These are phyloP conservation scores for Phytophthora colocasiae DNA, from an alignment of 352 stramenopile genomes.

Conservation along the genomic window DNA sequence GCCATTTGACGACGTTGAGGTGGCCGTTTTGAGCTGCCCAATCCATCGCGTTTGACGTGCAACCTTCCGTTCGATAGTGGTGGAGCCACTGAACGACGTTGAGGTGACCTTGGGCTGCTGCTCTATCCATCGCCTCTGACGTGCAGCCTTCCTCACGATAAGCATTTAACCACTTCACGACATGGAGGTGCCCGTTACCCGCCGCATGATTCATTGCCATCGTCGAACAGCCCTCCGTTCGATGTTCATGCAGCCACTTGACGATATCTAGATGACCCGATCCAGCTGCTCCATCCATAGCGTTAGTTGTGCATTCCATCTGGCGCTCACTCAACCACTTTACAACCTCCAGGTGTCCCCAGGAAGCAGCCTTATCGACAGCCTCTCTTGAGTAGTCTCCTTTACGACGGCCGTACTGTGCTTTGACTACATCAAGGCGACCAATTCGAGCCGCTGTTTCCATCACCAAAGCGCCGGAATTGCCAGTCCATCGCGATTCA, in stretches of 20 bases:
- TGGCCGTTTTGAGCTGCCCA: too few species aligned
- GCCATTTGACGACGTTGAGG: too few species aligned
- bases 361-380: constrained; percentile 3
- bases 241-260: constrained; percentile 20
- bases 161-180: constrained; percentile 24
- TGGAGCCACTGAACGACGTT: too few species aligned
- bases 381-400: too few species aligned
- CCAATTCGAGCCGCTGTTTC: not conserved
- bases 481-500: constrained; percentile 2
- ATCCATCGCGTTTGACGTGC: too few species aligned
- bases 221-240: constrained; percentile 19
- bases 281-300: constrained; percentile 24
- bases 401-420: too few species aligned
- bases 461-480: constrained; percentile 9
- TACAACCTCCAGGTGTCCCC: constrained; percentile 22
- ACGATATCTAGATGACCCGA: constrained; percentile 2
- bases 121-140: constrained; percentile 16
- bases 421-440: too few species aligned
- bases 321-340: constrained; percentile 20
- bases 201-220: constrained; percentile 24
- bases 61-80: too few species aligned
- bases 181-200: constrained; percentile 3
- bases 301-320: constrained; percentile 3
- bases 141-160: constrained; percentile 28
- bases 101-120: not conserved